Evolutionary conservation across 2,329 filamentous ascomycete genomes (phyloP).

Genomic region (Fusarium sp.): DNA sequence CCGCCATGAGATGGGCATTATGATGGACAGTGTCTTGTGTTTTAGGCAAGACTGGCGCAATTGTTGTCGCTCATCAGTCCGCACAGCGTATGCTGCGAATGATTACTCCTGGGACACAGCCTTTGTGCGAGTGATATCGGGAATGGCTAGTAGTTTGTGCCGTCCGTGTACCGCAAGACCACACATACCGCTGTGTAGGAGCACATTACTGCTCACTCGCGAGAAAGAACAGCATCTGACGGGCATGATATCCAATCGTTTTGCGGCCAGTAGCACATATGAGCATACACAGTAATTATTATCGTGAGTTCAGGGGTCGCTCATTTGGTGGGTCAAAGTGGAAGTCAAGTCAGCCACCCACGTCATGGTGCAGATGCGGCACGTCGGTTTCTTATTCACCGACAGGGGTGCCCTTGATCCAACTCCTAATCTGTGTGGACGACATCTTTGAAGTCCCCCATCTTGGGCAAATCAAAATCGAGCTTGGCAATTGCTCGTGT

Average conservation of each 20-base stretch:
- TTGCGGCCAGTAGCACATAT: constrained; percentile 7
- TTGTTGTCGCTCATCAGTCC: neutral
- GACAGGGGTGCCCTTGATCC: constrained; percentile 3
- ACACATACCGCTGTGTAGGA: neutral
- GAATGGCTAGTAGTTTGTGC: neutral
- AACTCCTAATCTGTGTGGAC: neutral
- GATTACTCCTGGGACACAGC: neutral
- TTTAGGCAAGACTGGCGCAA: constrained; percentile 32
- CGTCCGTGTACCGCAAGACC: neutral
- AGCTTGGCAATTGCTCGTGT: constrained; percentile 23
- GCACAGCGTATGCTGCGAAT: neutral
- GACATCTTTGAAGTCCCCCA: neutral
- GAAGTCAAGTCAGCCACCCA: constrained; percentile 32
- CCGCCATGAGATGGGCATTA: constrained; percentile 18
- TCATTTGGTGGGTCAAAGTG: constrained; percentile 2
- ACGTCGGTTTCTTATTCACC: constrained; percentile 32
- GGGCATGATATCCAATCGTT: constrained; percentile 14
- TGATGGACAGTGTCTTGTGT: constrained; percentile 35
- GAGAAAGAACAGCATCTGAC: constrained; percentile 15
- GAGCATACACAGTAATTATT: neutral
- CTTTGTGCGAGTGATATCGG: neutral
- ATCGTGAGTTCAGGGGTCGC: constrained; percentile 34
- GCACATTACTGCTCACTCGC: neutral
- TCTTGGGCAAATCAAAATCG: constrained; percentile 18
- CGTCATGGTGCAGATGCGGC: constrained; percentile 38